Percentiles rank a stretch among this genome's conserved stretches.
phyloP scores from a whole-genome alignment of 2,329 filamentous ascomycete species.

The Colletotrichum liriopes region DNA sequence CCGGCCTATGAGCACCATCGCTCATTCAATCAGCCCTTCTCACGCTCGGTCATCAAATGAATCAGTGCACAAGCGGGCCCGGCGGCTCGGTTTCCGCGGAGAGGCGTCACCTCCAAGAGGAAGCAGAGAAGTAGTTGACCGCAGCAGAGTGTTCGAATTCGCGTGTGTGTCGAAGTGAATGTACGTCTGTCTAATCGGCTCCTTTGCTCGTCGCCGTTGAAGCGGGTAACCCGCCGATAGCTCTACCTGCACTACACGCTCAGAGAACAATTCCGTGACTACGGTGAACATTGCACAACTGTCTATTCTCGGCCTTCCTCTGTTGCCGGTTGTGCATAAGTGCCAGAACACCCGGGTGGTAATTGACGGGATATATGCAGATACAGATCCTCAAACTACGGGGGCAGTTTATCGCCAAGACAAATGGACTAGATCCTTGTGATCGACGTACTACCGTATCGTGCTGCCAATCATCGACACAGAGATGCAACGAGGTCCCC shows the following conservation, averaged over 20 bases:
- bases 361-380: background rate
- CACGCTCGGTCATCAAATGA: conserved; percentile 37
- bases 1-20: background rate
- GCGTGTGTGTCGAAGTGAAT: background rate
- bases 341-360: background rate
- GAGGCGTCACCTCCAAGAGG: background rate
- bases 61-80: conserved; percentile 33
- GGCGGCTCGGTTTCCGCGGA: conserved; percentile 21
- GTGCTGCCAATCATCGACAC: conserved; percentile 20
- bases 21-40: conserved; percentile 24
- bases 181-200: background rate
- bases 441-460: conserved; percentile 35
- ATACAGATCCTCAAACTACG: background rate
- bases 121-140: background rate
- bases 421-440: conserved; percentile 19
- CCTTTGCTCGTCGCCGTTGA: background rate
- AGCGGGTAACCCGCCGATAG: background rate
- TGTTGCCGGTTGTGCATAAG: background rate
- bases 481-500: conserved; percentile 3
- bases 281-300: background rate
- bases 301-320: background rate
- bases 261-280: background rate
- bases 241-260: background rate
- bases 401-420: conserved; percentile 30
- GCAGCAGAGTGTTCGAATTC: background rate